Evolutionary conservation across 202 grass and related monocot genomes (phyloP), one percentile per base, ranked within the genome.

Genomic region (Thinopyrum obtusiflorum): DNA sequence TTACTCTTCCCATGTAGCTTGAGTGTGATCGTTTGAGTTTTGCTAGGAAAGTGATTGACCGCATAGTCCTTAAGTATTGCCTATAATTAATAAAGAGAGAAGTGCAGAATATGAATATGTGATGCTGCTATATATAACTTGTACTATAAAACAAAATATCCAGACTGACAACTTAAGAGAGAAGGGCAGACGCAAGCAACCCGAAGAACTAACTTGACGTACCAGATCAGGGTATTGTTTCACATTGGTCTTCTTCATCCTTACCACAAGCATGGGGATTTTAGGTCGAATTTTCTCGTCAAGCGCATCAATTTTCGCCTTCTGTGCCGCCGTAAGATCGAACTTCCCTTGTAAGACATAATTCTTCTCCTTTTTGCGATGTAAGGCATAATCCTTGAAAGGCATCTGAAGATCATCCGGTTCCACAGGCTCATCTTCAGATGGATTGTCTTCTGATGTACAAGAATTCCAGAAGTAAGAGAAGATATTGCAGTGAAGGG

Each of bases 21-120:
- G 46, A 89, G 61, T 66, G 21, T 42, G 46, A 32, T 75, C 4
- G 42, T 42, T 70, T 70, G 82, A 61, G 5, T 36, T 53, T 71
- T 39, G n/a, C 4, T 12, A n/a, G 70, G 77, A 37, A 86, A 77
- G 33, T 86, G 62, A 24, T 32, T 20, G 3, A 14, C 60, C 46
- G 68, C 68, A 23, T 77, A 86, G 4, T 68, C 28, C 5, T 18
- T 33, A 27, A 70, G 88, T 49, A 89, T 78, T 26, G 1, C 29
- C 88, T 86, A n/a, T n/a, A 72, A 65, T 53, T 71, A 36, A 18
- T 63, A n/a, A 83, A 9, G 18, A 47, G 70, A 73, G 23, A 47
- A 73, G n/a, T 7, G 4, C 11, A 83, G 6, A 73, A 72, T 4
- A 23, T 17, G 70, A 73, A 46, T 65, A 33, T 84, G 60, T 11